These are phyloP conservation scores for Fusarium sp. DNA, from an alignment of 2,329 filamentous ascomycete genomes.

Conservation along the genomic window DNA sequence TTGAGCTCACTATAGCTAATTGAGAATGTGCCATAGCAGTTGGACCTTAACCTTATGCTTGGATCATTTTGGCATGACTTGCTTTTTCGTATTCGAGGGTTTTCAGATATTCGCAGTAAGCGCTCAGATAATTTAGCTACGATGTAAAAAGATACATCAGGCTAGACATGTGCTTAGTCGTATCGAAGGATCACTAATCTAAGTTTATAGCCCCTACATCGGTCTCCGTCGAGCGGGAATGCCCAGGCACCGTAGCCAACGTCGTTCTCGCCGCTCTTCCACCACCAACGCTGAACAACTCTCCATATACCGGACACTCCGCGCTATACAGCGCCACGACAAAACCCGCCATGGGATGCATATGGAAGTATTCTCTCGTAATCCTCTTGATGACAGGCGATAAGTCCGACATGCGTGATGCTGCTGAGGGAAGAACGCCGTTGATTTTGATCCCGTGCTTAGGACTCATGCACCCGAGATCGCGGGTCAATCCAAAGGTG, in stretches of 20 bases:
- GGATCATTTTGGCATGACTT: no score
- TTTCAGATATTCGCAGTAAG: no score
- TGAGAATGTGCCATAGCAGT: rapidly evolving
- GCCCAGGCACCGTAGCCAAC: not conserved
- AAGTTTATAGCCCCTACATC: not conserved
- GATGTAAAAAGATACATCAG: rapidly evolving
- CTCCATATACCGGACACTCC: not conserved
- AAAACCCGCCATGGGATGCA: not conserved
- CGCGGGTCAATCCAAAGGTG: not conserved
- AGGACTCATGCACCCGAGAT: not conserved
- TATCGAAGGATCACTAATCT: not conserved
- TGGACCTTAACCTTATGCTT: no score
- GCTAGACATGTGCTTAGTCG: rapidly evolving
- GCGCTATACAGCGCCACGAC: not conserved
- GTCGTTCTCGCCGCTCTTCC: not conserved
- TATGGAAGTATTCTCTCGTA: not conserved
- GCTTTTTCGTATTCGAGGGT: no score
- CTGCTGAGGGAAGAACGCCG: not conserved
- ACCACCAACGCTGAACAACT: not conserved
- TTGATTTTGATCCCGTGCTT: not conserved
- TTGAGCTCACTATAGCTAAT: not conserved
- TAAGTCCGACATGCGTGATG: not conserved
- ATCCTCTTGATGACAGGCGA: not conserved
- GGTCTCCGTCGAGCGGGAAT: not conserved
- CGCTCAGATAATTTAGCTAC: no score